Conservation (phyloP, 371 early-diverging fungal genomes). For the Nematocida minor region DNA sequence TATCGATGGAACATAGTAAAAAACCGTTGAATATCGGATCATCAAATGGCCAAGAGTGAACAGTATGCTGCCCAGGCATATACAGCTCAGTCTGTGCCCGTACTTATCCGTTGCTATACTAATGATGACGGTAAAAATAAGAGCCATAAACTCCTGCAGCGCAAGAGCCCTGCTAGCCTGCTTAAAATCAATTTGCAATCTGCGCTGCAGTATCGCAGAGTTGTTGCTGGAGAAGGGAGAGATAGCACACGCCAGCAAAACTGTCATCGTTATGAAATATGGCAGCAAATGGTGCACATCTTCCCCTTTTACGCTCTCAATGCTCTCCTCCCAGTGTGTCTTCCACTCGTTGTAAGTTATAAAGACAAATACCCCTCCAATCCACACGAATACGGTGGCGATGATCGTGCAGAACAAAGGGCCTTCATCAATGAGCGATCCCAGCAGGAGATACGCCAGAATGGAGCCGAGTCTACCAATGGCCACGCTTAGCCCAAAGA, state of each 20-base stretch:
- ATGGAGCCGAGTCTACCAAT: conserved; percentile 69
- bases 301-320: not conserved
- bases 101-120: conserved; percentile 52
- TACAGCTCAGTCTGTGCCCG: conserved; percentile 57
- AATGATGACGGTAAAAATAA: conserved; percentile 38
- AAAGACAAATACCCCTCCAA: conserved; percentile 14
- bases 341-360: not conserved
- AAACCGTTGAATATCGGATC: conserved; percentile 15
- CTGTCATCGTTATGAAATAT: conserved; percentile 43
- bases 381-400: conserved; percentile 18
- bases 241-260: conserved; percentile 56
- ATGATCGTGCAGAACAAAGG: conserved; percentile 7
- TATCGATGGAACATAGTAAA: conserved; percentile 15
- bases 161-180: conserved; percentile 54
- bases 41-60: conserved; percentile 52
- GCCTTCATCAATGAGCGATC: conserved; percentile 57
- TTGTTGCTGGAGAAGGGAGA: conserved; percentile 62
- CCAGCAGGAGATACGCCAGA: conserved; percentile 67
- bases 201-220: conserved; percentile 58
- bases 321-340: not conserved
- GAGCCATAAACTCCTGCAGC: conserved; percentile 51
- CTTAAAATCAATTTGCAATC: conserved; percentile 38
- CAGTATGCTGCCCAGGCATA: conserved; percentile 46
- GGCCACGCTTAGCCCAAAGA: conserved; percentile 68
- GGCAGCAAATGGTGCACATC: conserved; percentile 46